phyloP scores from a whole-genome alignment of 257 asterid genomes.

The Plantago major region DNA sequence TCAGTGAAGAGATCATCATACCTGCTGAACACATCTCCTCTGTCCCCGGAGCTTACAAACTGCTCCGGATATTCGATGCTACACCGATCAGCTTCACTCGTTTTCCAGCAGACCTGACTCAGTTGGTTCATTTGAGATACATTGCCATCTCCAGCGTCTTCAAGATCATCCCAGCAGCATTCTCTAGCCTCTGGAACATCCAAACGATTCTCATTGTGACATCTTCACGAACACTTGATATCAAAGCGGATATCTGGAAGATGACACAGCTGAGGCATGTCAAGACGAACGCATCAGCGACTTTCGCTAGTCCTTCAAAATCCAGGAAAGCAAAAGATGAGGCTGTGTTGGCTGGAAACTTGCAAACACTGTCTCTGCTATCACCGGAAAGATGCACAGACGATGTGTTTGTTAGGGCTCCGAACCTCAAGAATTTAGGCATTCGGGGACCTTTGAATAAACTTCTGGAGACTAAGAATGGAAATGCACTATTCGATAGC shows the following conservation, averaged over 20 bases:
- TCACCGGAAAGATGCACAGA: constrained; percentile 29
- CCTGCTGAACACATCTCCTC: background rate
- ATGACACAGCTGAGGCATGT: constrained; percentile 27
- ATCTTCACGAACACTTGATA: constrained; percentile 1
- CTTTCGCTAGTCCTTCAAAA: background rate
- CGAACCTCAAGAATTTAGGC: constrained; percentile 30
- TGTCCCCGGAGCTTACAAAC: constrained; percentile 14
- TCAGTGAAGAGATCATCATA: background rate
- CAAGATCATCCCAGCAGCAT: constrained; percentile 4
- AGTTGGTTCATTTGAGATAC: constrained; percentile 21
- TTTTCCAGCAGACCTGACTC: constrained; percentile 10
- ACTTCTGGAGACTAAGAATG: constrained; percentile 13
- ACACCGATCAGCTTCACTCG: constrained; percentile 14
- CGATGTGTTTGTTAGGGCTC: constrained; percentile 27
- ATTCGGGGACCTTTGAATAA: constrained; percentile 23
- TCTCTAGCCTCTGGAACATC: constrained; percentile 23
- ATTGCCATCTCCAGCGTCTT: constrained; percentile 16
- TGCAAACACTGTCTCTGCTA: constrained; percentile 9
- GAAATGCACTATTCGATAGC: constrained; percentile 17
- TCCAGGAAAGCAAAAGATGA: background rate
- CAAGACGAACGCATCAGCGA: too few relatives aligned
- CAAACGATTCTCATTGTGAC: constrained; percentile 24
- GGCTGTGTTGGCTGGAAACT: background rate
- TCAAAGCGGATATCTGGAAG: constrained; percentile 21
- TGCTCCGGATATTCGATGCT: constrained; percentile 21